Evolutionary conservation across 2,329 filamentous ascomycete genomes (phyloP).

Genomic region (Berkeleyomyces basicola): DNA sequence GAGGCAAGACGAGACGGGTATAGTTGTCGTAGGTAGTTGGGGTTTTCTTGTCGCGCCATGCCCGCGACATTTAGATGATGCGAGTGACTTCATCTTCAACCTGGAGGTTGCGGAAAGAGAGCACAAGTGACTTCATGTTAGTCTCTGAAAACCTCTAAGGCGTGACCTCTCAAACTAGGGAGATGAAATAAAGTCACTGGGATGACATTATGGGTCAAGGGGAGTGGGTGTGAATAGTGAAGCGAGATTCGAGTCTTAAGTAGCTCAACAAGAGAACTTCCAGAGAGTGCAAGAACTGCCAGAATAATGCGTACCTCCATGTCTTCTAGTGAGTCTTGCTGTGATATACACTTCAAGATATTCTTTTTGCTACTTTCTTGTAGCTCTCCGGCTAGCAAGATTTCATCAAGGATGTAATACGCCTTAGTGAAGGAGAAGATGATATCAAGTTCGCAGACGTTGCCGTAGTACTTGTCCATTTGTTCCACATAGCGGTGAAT

Average conservation of each 20-base stretch:
- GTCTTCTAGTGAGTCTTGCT: slow-evolving; percentile 94
- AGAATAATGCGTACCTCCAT: slow-evolving; percentile 70
- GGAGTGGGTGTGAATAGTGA: not conserved
- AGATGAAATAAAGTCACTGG: not conserved
- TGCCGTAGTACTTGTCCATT: slow-evolving; percentile 99
- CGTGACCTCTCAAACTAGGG: not conserved
- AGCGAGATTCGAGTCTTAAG: not conserved
- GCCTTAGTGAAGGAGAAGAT: slow-evolving; percentile 99
- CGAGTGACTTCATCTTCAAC: slow-evolving; percentile 81
- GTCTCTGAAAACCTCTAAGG: slow-evolving; percentile 11
- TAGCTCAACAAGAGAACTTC: not conserved
- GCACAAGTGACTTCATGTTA: slow-evolving; percentile 8
- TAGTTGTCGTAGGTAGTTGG: not conserved
- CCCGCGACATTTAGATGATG: slow-evolving; percentile 51
- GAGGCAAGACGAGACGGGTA: not conserved
- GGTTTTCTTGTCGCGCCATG: slow-evolving; percentile 13
- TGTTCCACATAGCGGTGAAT: slow-evolving; percentile 99
- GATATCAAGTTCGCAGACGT: slow-evolving; percentile 97
- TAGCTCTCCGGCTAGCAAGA: slow-evolving; percentile 86
- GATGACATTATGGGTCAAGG: not conserved
- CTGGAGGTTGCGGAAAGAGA: slow-evolving; percentile 27
- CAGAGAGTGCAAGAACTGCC: not conserved
- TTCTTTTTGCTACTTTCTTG: slow-evolving; percentile 99
- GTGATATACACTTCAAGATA: slow-evolving; percentile 83
- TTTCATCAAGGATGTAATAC: slow-evolving; percentile 96